Conservation (phyloP, 352 stramenopile species). For the Peronosclerospora sorghi region DNA sequence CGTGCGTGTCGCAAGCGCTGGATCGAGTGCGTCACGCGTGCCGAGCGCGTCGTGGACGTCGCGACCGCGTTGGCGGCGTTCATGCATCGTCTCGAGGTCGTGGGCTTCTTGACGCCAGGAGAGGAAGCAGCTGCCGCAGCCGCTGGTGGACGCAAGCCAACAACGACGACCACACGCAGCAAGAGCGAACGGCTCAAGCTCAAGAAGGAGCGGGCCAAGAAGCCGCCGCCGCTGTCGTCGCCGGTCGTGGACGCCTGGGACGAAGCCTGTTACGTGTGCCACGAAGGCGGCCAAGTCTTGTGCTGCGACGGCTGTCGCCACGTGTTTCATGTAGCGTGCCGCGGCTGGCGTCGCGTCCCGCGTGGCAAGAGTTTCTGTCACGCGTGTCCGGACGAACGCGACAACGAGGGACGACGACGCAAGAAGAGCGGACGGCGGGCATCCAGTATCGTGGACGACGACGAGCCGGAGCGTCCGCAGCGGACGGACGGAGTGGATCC, state of each 20-base stretch:
- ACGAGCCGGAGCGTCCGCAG: too few species aligned
- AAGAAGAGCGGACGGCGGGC: too few species aligned
- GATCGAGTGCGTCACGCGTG: constrained; percentile 48
- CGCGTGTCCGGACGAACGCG: too few species aligned
- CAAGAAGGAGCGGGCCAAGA: constrained; percentile 44
- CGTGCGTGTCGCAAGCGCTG: constrained; percentile 59
- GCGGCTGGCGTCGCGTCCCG: constrained; percentile 64
- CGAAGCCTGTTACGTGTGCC: constrained; percentile 85
- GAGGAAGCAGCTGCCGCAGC: constrained; percentile 37
- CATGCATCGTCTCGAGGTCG: constrained; percentile 54
- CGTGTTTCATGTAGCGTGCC: constrained; percentile 87
- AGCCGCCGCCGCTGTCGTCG: constrained; percentile 24
- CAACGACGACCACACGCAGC: too few species aligned
- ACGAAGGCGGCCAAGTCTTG: constrained; percentile 71
- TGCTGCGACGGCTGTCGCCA: constrained; percentile 87
- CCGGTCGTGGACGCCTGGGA: constrained; percentile 83
- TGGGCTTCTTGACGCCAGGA: constrained; percentile 47
- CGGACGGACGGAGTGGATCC: too few species aligned
- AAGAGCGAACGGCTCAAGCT: constrained; percentile 58
- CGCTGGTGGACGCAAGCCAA: constrained; percentile 54
- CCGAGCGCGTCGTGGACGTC: constrained; percentile 38
- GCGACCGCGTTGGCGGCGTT: constrained; percentile 50
- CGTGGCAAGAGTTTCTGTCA: constrained; percentile 81
- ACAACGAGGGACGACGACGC: too few species aligned
- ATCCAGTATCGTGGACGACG: too few species aligned